These are phyloP conservation scores for Thymus quinquecostatus DNA, from an alignment of 257 asterid species.

Conservation along the genomic window DNA sequence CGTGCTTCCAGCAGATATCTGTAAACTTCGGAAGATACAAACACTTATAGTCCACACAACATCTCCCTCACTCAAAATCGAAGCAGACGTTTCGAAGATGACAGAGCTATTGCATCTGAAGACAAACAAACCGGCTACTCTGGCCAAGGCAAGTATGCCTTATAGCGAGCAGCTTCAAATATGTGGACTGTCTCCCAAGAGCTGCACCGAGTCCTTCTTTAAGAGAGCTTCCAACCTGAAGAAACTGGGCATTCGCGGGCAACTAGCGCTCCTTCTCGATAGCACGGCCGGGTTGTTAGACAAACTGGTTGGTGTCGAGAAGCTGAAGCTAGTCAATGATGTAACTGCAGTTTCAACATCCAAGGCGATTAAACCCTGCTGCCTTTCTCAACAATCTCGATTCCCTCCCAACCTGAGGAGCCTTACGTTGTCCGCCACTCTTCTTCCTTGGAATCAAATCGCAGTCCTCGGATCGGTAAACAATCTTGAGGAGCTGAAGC, in stretches of 20 bases:
- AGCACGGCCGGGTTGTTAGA: conserved; percentile 34
- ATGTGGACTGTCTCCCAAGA: conserved; percentile 48
- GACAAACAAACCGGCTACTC: conserved; percentile 44
- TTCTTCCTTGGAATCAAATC: conserved; percentile 39
- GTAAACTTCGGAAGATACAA: conserved; percentile 50
- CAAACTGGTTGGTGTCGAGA: conserved; percentile 39
- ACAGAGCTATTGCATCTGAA: conserved; percentile 43
- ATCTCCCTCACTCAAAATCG: conserved; percentile 33
- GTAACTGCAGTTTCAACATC: conserved; percentile 18
- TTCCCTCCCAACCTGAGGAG: conserved; percentile 45
- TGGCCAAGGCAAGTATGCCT: conserved; percentile 32
- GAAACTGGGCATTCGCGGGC: conserved; percentile 56
- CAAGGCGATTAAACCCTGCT: conserved; percentile 16
- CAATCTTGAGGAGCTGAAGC: conserved; percentile 35
- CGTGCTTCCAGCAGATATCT: conserved; percentile 38
- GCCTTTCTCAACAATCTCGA: conserved; percentile 13
- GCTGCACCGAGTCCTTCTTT: conserved; percentile 49
- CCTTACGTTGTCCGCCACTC: conserved; percentile 36
- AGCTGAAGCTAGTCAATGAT: conserved; percentile 51
- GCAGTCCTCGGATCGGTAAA: conserved; percentile 32
- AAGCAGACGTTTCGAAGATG: conserved; percentile 55
- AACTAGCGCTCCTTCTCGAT: conserved; percentile 37
- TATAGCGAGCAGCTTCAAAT: conserved; percentile 44
- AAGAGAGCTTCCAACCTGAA: conserved; percentile 44
- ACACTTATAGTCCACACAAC: conserved; percentile 49